Evolutionary conservation across 176 grass and related monocot genomes (phyloP), one percentile per base, ranked within the genome.

Genomic region (Triticum timopheevii): DNA sequence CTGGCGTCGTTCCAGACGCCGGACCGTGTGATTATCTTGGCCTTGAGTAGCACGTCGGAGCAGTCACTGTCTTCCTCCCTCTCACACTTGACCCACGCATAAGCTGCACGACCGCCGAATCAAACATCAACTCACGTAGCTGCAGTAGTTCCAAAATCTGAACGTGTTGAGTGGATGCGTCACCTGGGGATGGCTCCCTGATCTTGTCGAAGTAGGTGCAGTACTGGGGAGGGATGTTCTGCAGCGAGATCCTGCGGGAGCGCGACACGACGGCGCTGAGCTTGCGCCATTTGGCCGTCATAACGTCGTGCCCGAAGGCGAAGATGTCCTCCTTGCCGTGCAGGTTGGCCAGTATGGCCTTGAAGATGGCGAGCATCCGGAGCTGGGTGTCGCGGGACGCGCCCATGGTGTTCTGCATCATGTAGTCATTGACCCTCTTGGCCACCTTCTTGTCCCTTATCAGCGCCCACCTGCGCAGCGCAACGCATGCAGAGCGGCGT

Each of bases 1-100:
- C 77, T n/a, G 1, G 17, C 89, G 73, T 82, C 91, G 38, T 50
- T 81, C 0, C 0, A 0, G 1, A 23, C 33, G 23, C 91, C 91
- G 4, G 76, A 1, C 1, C 91, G 82, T 4, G 95, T 85, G 70
- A 90, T 82, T 42, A 98, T 93, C 4, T 89, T 85, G 2, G 80
- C 91, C 87, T 87, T 87, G 20, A 36, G 83, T 67, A 95, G 52
- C 47, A 86, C 84, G 2, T 88, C 54, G 0, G 16, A 5, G 78
- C 95, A 98, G 79, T 98, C 84, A 13, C 13, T 24, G 56, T 98
- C 95, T 83, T 93, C 91, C 34, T 89, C 93, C n/a, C 66, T 80
- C 86, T 93, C 89, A 63, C 95, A 98, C 42, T 89, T 98, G 24
- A 95, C 65, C 95, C 93, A 98, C 1, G 91, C 93, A 76, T 98